Evolutionary conservation across 768 basidiomycete species (phyloP).

Genomic region (Brasilioporus rufonigricans): DNA sequence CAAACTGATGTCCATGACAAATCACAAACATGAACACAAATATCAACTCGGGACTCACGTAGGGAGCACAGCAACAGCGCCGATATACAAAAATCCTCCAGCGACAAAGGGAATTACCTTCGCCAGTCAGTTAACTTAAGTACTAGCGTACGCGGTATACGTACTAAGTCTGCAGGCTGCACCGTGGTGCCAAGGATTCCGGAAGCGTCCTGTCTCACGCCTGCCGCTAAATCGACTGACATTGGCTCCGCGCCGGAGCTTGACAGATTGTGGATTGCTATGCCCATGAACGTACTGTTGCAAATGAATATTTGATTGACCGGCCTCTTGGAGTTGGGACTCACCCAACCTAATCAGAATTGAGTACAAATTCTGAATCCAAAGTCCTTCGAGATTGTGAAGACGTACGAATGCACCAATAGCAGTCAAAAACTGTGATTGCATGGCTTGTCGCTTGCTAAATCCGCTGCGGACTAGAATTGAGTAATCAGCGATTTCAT

Average conservation of each 20-base stretch:
- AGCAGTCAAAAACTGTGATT: slow-evolving; percentile 88
- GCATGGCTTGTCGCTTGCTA: slow-evolving; percentile 89
- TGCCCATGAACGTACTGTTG: slow-evolving; percentile 80
- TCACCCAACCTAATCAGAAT: slow-evolving; percentile 36
- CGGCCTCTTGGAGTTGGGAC: slow-evolving; percentile 5
- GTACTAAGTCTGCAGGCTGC: slow-evolving; percentile 74
- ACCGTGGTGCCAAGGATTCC: slow-evolving; percentile 86
- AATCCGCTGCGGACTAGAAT: slow-evolving; percentile 88
- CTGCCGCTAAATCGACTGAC: slow-evolving; percentile 66
- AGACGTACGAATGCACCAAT: slow-evolving; percentile 80
- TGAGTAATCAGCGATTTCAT: slow-evolving; percentile 97
- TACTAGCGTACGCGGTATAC: slow-evolving; percentile 28
- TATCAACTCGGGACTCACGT: slow-evolving; percentile 53
- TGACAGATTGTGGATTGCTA: slow-evolving; percentile 76
- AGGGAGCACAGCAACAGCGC: slow-evolving; percentile 87
- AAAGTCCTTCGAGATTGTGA: slow-evolving; percentile 6
- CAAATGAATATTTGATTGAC: slow-evolving; percentile 3
- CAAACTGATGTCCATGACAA: slow-evolving; percentile 46
- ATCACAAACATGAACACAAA: slow-evolving; percentile 9
- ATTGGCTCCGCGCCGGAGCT: slow-evolving; percentile 41
- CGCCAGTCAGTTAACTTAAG: slow-evolving; percentile 13
- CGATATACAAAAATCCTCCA: slow-evolving; percentile 92
- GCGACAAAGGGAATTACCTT: slow-evolving; percentile 89
- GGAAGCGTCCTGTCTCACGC: slow-evolving; percentile 68
- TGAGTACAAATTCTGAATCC: slow-evolving; percentile 15